These are phyloP conservation scores for Elaeis oleifera DNA, from an alignment of 202 grass and related monocot genomes.

Conservation along the genomic window DNA sequence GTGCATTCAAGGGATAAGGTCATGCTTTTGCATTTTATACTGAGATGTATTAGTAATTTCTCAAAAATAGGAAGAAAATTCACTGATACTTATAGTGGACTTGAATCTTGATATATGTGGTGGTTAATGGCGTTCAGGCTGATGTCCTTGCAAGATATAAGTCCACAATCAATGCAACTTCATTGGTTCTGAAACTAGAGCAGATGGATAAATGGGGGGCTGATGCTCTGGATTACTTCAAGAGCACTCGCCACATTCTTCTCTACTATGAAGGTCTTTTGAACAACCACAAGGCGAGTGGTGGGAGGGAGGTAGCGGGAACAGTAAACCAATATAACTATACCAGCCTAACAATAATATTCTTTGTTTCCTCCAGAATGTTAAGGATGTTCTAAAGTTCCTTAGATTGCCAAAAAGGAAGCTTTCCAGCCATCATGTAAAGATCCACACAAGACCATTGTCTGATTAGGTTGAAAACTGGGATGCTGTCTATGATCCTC, in stretches of 20 bases:
- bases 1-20: conserved; percentile 66
- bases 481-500: conserved; percentile 49
- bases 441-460: conserved; percentile 73
- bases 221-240: conserved; percentile 57
- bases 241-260: conserved; percentile 58
- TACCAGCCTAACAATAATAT: neutral
- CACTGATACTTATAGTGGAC: too few relatives aligned
- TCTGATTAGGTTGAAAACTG: conserved; percentile 76
- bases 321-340: neutral
- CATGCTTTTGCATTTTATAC: conserved; percentile 3
- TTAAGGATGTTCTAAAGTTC: conserved; percentile 77
- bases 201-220: conserved; percentile 52
- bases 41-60: conserved; percentile 12
- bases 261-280: conserved; percentile 85
- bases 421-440: conserved; percentile 65
- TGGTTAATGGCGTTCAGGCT: conserved; percentile 39
- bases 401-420: conserved; percentile 62
- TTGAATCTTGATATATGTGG: conserved; percentile 14
- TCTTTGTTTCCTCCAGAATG: conserved; percentile 41
- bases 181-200: conserved; percentile 58
- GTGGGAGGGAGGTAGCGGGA: too few relatives aligned
- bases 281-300: conserved; percentile 53
- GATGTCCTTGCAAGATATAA: conserved; percentile 76
- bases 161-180: conserved; percentile 48
- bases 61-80: neutral